A percentile compares a stretch with the other conserved stretches of the same genome.
Conservation (phyloP, 768 basidiomycete species). For the Suillus fuscotomentosus region DNA sequence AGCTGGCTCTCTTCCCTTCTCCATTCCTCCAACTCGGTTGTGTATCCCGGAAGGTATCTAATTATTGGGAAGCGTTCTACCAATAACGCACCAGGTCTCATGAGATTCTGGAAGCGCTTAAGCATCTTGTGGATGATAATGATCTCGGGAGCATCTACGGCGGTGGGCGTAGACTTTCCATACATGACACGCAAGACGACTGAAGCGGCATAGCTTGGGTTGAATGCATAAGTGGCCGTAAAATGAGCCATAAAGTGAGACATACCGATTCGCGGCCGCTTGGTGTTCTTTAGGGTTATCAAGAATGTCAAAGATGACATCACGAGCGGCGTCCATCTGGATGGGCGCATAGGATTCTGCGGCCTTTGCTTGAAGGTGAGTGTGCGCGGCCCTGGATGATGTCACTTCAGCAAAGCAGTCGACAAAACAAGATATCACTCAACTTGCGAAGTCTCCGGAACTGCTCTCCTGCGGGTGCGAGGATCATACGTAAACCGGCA, state of each 20-base stretch:
- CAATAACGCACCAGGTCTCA: conserved; percentile 35
- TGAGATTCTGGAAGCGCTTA: conserved; percentile 33
- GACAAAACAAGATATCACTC: conserved; percentile 5
- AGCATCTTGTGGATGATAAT: conserved; percentile 32
- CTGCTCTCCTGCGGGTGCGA: conserved; percentile 55
- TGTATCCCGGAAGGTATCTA: conserved; percentile 57
- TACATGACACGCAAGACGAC: conserved; percentile 35
- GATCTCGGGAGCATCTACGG: conserved; percentile 30
- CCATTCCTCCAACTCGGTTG: conserved; percentile 53
- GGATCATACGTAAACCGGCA: conserved; percentile 55
- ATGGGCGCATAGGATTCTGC: conserved; percentile 48
- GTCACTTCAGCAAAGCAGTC: not conserved
- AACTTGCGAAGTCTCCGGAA: conserved; percentile 63
- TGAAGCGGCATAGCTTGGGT: conserved; percentile 30
- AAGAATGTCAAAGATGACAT: conserved; percentile 32
- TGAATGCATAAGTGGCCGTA: conserved; percentile 22
- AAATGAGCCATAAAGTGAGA: conserved; percentile 46
- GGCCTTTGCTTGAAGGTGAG: conserved; percentile 55
- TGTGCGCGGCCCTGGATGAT: conserved; percentile 48
- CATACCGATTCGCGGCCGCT: conserved; percentile 46
- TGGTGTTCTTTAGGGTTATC: conserved; percentile 43
- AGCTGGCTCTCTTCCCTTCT: conserved; percentile 55
- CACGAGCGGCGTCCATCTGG: conserved; percentile 37
- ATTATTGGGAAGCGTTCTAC: conserved; percentile 38
- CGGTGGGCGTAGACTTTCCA: conserved; percentile 32